Conservation (phyloP, 768 basidiomycete genomes). For the Podaxis sp. region DNA sequence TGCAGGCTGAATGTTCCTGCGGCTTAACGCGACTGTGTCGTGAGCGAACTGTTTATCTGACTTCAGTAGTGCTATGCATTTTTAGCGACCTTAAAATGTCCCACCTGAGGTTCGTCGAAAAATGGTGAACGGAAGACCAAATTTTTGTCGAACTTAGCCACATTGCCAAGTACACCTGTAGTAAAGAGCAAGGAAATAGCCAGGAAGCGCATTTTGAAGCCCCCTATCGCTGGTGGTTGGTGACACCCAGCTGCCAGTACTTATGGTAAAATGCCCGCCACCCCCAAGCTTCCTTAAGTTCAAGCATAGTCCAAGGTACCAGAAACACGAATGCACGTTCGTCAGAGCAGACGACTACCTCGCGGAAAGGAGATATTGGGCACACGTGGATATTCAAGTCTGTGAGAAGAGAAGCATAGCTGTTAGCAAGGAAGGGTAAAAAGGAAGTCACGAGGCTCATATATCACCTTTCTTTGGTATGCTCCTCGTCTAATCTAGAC, state of each 20-base stretch:
- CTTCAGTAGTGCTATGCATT: neutral
- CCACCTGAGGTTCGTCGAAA: slow-evolving; percentile 33
- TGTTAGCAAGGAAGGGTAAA: neutral
- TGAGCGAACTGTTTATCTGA: slow-evolving; percentile 34
- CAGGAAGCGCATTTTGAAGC: neutral
- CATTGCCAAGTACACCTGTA: slow-evolving; percentile 20
- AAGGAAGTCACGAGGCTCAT: neutral
- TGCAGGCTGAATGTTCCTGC: slow-evolving; percentile 30
- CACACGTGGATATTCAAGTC: neutral
- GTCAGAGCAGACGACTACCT: neutral
- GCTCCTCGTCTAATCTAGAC: neutral
- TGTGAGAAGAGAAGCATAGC: slow-evolving; percentile 1
- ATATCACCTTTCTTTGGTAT: neutral
- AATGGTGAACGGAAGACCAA: slow-evolving; percentile 42
- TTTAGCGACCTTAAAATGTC: slow-evolving; percentile 1
- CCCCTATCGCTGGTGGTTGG: neutral
- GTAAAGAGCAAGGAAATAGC: slow-evolving; percentile 10
- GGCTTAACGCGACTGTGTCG: slow-evolving; percentile 35
- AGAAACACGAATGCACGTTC: neutral
- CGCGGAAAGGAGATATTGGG: neutral
- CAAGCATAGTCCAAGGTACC: neutral
- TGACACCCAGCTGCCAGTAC: neutral
- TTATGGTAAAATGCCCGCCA: neutral
- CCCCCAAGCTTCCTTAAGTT: neutral
- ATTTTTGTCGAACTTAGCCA: slow-evolving; percentile 35